Percentiles rank a stretch among this genome's conserved stretches.
These are phyloP conservation scores for Globisporangium uncinulatum DNA, from an alignment of 352 stramenopile species.

Conservation along the genomic window DNA sequence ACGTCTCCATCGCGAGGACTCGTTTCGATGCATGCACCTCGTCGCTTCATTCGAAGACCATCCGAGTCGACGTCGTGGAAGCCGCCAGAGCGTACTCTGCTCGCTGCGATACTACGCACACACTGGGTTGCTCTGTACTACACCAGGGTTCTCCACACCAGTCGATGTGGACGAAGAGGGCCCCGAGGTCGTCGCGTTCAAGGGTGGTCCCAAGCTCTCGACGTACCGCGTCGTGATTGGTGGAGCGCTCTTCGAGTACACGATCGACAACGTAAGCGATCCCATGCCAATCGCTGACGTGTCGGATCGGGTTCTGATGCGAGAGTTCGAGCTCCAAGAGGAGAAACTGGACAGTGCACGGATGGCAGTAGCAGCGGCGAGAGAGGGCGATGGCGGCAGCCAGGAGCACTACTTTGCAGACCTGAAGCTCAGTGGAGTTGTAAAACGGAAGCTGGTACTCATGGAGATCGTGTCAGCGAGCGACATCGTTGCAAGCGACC, in stretches of 20 bases:
- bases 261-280: conserved; percentile 54
- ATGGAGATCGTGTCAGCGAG: conserved; percentile 7
- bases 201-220: conserved; percentile 36
- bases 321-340: conserved; percentile 41
- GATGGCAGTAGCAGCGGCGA: conserved; percentile 3
- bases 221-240: conserved; percentile 35
- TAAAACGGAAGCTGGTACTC: conserved; percentile 7
- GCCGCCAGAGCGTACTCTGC: conserved; percentile 28
- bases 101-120: conserved; percentile 45
- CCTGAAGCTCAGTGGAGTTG: conserved; percentile 5
- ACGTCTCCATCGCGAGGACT: conserved; percentile 45
- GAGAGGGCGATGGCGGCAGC: not conserved
- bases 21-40: conserved; percentile 59
- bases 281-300: conserved; percentile 29
- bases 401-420: conserved; percentile 8
- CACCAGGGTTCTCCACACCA: conserved; percentile 46
- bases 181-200: conserved; percentile 14
- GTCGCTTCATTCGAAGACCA: conserved; percentile 24
- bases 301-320: conserved; percentile 31
- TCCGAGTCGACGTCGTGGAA: not conserved
- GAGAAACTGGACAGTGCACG: conserved; percentile 24
- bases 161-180: conserved; percentile 35
- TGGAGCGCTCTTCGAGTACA: conserved; percentile 48
- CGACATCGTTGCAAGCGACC: not conserved
- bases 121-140: conserved; percentile 42